Evolutionary conservation across 2,329 filamentous ascomycete species (phyloP).

Genomic region (Fusarium sp.): DNA sequence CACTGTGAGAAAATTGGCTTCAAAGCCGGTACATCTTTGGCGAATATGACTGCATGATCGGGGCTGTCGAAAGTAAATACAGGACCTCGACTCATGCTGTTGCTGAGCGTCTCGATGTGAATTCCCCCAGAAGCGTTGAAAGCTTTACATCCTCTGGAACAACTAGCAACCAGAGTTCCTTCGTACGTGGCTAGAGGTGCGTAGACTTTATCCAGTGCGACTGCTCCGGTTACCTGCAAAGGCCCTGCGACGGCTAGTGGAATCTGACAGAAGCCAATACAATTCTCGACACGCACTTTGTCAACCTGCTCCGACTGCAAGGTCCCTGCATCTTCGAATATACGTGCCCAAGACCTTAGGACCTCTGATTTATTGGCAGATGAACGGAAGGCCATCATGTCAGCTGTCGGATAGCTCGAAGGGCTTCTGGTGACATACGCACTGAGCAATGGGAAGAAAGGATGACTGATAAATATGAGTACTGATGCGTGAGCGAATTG

Average conservation of each 20-base stretch:
- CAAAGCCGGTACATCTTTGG: background rate
- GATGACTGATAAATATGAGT: no score
- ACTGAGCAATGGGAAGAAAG: no score
- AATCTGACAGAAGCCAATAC: background rate
- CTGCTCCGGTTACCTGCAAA: background rate
- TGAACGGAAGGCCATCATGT: background rate
- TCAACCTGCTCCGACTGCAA: background rate
- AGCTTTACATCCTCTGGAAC: conserved; percentile 8
- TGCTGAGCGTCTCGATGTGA: background rate
- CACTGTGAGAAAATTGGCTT: background rate
- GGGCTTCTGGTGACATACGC: no score
- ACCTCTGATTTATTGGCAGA: background rate
- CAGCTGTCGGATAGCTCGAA: background rate
- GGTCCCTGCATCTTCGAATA: background rate
- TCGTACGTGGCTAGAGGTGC: conserved; percentile 8
- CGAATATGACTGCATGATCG: background rate
- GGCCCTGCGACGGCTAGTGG: background rate
- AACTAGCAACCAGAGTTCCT: conserved; percentile 12
- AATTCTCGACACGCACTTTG: background rate
- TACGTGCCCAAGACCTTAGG: background rate
- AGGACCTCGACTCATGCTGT: conserved; percentile 8
- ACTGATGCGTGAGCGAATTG: no score
- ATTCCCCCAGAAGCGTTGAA: conserved; percentile 8
- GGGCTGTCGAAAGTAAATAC: conserved; percentile 9
- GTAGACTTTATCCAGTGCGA: background rate